Evolutionary conservation across 331 rosid genomes (phyloP), one percentile per base, ranked within the genome.

Genomic region (Rhamnella rubrinervis): DNA sequence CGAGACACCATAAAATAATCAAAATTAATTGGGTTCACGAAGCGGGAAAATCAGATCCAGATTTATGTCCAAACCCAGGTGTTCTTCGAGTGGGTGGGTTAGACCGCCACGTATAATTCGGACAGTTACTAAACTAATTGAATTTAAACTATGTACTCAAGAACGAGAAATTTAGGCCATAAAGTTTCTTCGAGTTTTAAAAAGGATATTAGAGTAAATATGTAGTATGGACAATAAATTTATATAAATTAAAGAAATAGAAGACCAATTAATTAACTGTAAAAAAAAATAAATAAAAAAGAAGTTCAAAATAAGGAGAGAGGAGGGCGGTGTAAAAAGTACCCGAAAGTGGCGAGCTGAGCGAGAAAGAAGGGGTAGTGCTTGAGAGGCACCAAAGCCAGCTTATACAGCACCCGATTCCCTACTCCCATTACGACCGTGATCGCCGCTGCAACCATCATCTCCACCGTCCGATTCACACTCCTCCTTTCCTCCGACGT

Each of bases 271-370:
- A 19, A 14, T 50, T 5, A 52, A 15, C 21, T 11, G 12, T 15
- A 38, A 35, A 49, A 44, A 1, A 15, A 18, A 7, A 3, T 4
- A 16, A 9, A 23, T 23, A 23, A 23, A 23, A 0, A 23, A 23
- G 1, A 23, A 23, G 23, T 23, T 23, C 0, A 4, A 6, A 37
- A 20, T 31, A 26, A 31, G 21, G 20, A 18, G 5, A 49, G n/a
- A 18, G 21, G 37, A 25, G 52, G 55, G 52, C 70, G 74, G 11
- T 2, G 35, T 4, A 39, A 61, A 35, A 35, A 71, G 81, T 87
- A 92, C 96, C 98, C 98, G 85, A 89, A 83, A 63, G 98, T 89
- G 38, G 98, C 92, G 64, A 92, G 85, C 88, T 92, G 98, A 18
- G 98, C 92, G 25, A 92, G 95, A 69, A 92, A 92, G 86, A 92